Percentiles rank a stretch among this genome's conserved stretches.
phyloP scores from a whole-genome alignment of 2,329 filamentous ascomycete species.

The Fusarium avenaceum region DNA sequence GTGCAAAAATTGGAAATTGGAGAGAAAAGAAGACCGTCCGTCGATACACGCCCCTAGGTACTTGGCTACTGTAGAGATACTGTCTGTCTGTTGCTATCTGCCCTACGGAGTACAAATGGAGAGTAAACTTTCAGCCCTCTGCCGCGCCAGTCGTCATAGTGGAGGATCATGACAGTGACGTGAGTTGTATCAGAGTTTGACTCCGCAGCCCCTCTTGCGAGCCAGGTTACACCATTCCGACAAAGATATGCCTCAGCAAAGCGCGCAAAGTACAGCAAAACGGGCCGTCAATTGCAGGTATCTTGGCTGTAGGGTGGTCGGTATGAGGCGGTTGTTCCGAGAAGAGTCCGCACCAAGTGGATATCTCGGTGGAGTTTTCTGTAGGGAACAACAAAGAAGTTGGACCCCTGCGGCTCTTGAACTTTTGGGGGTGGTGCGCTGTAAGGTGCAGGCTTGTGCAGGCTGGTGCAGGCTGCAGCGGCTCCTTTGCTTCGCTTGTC shows the following conservation, averaged over 20 bases:
- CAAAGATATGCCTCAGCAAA: constrained; percentile 40
- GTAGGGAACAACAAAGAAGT: no score
- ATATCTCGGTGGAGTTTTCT: constrained; percentile 9
- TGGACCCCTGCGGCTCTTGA: constrained; percentile 12
- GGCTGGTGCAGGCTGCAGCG: no score
- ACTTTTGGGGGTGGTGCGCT: not conserved
- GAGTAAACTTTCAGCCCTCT: constrained; percentile 24
- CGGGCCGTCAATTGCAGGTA: constrained; percentile 12
- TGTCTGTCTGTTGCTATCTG: constrained; percentile 1
- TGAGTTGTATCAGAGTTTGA: constrained; percentile 28
- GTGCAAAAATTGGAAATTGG: constrained; percentile 11
- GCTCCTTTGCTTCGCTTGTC: no score
- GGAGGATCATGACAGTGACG: constrained; percentile 14
- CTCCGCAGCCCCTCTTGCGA: constrained; percentile 40
- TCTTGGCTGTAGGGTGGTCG: constrained; percentile 22
- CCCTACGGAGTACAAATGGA: not conserved
- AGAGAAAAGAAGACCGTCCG: not conserved
- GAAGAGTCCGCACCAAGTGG: constrained; percentile 43
- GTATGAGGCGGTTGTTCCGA: constrained; percentile 39
- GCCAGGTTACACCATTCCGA: constrained; percentile 36
- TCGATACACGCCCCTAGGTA: not conserved
- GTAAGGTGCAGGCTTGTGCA: no score
- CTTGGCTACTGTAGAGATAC: not conserved
- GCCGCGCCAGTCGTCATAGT: constrained; percentile 29
- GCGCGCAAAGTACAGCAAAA: constrained; percentile 3